These are phyloP conservation scores for Helotiales sp. DNA, from an alignment of 2,329 filamentous ascomycete genomes.

Conservation along the genomic window DNA sequence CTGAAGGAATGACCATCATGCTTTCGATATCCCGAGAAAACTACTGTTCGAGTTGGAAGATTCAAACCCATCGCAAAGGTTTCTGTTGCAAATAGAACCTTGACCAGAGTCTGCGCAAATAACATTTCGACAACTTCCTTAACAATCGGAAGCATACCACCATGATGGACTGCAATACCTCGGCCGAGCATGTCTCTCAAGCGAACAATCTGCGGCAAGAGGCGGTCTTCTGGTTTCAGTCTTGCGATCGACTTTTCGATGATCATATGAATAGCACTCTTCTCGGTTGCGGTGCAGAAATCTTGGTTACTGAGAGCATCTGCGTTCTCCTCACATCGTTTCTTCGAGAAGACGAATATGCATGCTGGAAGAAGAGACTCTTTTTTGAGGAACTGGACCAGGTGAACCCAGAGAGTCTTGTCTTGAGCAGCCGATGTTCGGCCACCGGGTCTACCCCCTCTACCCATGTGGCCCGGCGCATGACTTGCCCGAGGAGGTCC, in stretches of 20 bases:
- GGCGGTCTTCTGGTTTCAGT: slow-evolving; percentile 85
- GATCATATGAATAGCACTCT: slow-evolving; percentile 96
- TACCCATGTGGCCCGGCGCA: slow-evolving; percentile 82
- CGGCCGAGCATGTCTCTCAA: slow-evolving; percentile 83
- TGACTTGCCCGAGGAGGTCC: slow-evolving; percentile 56
- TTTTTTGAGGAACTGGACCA: slow-evolving; percentile 90
- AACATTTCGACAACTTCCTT: slow-evolving; percentile 98
- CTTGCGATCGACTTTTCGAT: slow-evolving; percentile 94
- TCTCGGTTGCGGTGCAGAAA: slow-evolving; percentile 90
- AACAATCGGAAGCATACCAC: slow-evolving; percentile 91
- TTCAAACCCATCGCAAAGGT: slow-evolving; percentile 99
- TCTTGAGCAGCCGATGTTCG: slow-evolving; percentile 91
- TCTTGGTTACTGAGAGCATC: slow-evolving; percentile 94
- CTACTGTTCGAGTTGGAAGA: slow-evolving; percentile 91
- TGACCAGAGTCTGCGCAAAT: slow-evolving; percentile 93
- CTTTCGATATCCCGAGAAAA: slow-evolving; percentile 96
- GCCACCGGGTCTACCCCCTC: slow-evolving; percentile 82
- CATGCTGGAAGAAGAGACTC: slow-evolving; percentile 87
- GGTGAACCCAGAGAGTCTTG: slow-evolving; percentile 94
- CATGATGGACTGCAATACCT: slow-evolving; percentile 95
- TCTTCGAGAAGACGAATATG: slow-evolving; percentile 99
- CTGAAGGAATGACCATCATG: slow-evolving; percentile 93
- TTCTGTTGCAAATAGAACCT: slow-evolving; percentile 96
- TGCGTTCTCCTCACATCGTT: slow-evolving; percentile 95
- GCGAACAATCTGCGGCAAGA: slow-evolving; percentile 89